Evolutionary conservation across 768 basidiomycete species (phyloP).

Genomic region (Tephrocybe sp.): DNA sequence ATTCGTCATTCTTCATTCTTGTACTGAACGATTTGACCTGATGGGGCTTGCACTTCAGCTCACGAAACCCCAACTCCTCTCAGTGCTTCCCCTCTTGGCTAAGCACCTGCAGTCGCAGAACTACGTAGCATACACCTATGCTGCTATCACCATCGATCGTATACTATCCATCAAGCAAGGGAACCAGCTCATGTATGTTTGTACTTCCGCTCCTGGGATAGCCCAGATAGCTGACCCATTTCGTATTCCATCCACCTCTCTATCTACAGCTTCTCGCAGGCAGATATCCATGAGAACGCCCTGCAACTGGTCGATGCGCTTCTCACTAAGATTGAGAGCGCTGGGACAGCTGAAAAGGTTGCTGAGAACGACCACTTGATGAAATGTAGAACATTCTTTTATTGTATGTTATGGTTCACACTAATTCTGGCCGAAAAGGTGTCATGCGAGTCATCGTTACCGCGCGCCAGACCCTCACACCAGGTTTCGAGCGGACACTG

Average conservation of each 20-base stretch:
- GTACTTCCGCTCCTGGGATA: too few relatives aligned
- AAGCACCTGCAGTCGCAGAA: constrained; percentile 79
- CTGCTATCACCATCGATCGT: constrained; percentile 96
- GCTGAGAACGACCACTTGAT: constrained; percentile 98
- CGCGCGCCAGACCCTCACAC: constrained; percentile 73
- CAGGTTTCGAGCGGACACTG: constrained; percentile 63
- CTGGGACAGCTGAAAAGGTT: constrained; percentile 83
- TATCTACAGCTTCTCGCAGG: constrained; percentile 78
- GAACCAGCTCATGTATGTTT: constrained; percentile 70
- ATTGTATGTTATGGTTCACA: background rate
- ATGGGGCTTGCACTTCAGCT: constrained; percentile 44
- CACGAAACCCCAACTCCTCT: constrained; percentile 89
- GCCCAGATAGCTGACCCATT: too few relatives aligned
- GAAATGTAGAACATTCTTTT: constrained; percentile 68
- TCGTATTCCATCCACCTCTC: too few relatives aligned
- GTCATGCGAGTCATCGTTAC: constrained; percentile 93
- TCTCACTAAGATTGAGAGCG: constrained; percentile 75
- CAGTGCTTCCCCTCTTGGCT: constrained; percentile 84
- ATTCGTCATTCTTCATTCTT: constrained; percentile 2
- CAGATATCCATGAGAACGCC: constrained; percentile 85
- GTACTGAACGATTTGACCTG: background rate
- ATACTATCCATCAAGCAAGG: constrained; percentile 88
- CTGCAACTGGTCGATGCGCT: constrained; percentile 67
- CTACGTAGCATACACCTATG: constrained; percentile 94
- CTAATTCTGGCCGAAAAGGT: constrained; percentile 44